Evolutionary conservation across 2,329 filamentous ascomycete species (phyloP), one percentile per base, ranked within the genome.

Genomic region (Colletotrichum falcatum): DNA sequence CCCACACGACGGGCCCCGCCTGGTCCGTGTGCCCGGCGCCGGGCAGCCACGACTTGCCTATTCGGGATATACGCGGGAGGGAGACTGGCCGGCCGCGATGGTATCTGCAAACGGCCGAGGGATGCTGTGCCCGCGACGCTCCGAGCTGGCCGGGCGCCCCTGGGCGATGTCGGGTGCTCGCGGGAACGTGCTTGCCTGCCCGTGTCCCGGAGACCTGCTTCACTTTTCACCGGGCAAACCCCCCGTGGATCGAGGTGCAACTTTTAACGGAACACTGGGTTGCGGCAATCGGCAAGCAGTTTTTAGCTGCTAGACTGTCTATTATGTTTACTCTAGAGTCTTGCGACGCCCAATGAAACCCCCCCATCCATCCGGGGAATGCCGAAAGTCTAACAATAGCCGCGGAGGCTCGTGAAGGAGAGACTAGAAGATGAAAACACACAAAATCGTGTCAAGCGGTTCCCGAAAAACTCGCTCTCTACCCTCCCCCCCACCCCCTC

Each of bases 41-140:
- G 49, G 49, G 35, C n/a, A 64, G 37, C 53, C 64, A 26, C 23
- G 44, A 71, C 68, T 67, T 71, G 54, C 63, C 63, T 65, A 65
- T 53, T 65, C 18, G 44, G 63, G 63, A 61, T 33, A 5, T 2
- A 20, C 3, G 26, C 14, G 14, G 20, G 14, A n/a, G 54, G 35
- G 37, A 26, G 54, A 65, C 62, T 59, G 62, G 42, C 6, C 3
- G 37, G 12, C 6, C 0, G 20, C 28, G 44, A 6, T 16, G 42
- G 35, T n/a, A n/a, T 37, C 44, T 20, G 46, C 44, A 55, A 62
- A 46, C 55, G 54, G 53, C 35, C 7, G 12, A 3, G 20, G 23
- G 12, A 20, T 23, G 2, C 30, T 12, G 20, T 4, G 2, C 33
- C 3, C n/a, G 12, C 12, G 7, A 11, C n/a, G 6, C 12, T 3